Evolutionary conservation across 768 basidiomycete species (phyloP), one percentile per base, ranked within the genome.

Genomic region (Sporobolomyces phaffii): DNA sequence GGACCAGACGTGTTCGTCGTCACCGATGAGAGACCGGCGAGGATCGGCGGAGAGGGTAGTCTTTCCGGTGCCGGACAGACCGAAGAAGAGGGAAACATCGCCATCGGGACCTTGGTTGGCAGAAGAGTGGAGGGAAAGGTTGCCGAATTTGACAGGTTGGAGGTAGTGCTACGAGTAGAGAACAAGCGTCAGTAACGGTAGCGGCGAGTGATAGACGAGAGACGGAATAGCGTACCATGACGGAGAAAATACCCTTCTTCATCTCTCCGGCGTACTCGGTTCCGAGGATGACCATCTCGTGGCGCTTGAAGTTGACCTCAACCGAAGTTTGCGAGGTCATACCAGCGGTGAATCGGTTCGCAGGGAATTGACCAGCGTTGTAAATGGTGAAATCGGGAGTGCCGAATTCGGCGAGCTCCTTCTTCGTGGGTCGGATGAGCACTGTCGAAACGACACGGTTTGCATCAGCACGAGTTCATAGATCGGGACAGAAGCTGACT

Each of bases 191-290:
- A 54, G 36, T 13, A 65, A 28, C 24, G 20, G 29, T 29, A 13
- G 53, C 5, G 10, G 29, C 3, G n/a, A 6, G 17, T 24, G 6
- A 18, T 6, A 5, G n/a, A 13, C 47, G 26, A 38, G 29, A 36
- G 29, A 1, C 28, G n/a, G 29, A 38, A 15, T 6, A 18, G 68
- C 81, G 26, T 70, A 86, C 86, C 94, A 99, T 99, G 74, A 99
- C 92, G 48, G 89, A 91, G 82, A 99, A 99, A 78, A 99, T 90
- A 76, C 96, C 96, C 85, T 99, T 99, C 82, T 99, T 99, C 96
- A 99, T 99, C 82, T 99, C 75, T 40, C 75, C 75, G 29, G 75
- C 75, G 68, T 74, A 74, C 77, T 97, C 76, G 50, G 77, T 77
- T 18, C 80, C 94, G 74, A 99, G 90, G 76, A 99, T 98, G 75